Evolutionary conservation across 345 rosid species (phyloP).

Genomic region (Boechera divaricarpa): DNA sequence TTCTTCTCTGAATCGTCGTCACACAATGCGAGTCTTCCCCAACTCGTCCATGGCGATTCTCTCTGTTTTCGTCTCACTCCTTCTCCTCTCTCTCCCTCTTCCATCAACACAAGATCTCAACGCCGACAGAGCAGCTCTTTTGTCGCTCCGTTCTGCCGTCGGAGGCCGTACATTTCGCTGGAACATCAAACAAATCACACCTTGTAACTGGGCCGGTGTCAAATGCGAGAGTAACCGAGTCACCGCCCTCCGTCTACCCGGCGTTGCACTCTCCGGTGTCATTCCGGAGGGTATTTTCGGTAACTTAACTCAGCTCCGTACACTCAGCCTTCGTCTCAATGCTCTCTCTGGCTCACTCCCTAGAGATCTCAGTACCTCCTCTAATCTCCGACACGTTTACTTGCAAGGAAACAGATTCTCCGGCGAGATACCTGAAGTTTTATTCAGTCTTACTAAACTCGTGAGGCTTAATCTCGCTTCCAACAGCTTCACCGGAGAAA

Average conservation of each 20-base stretch:
- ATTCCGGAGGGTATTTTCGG: constrained; percentile 69
- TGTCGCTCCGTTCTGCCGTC: constrained; percentile 41
- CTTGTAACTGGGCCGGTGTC: constrained; percentile 46
- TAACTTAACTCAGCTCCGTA: constrained; percentile 70
- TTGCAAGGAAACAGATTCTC: constrained; percentile 82
- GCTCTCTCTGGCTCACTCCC: constrained; percentile 70
- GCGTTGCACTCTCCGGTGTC: constrained; percentile 67
- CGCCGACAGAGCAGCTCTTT: constrained; percentile 47
- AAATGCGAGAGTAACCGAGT: constrained; percentile 42
- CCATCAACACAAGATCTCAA: constrained; percentile 39
- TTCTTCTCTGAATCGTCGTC: constrained; percentile 17
- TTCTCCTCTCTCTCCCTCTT: constrained; percentile 41
- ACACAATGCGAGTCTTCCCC: constrained; percentile 30
- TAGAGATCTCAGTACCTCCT: constrained; percentile 60
- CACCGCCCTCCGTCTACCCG: constrained; percentile 71
- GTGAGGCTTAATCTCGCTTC: constrained; percentile 70
- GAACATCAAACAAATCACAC: constrained; percentile 36
- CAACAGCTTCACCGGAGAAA: constrained; percentile 68
- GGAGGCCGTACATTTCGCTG: constrained; percentile 43
- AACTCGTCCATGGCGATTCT: constrained; percentile 32
- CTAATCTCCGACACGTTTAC: constrained; percentile 65
- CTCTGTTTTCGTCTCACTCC: constrained; percentile 28
- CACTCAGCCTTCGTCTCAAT: constrained; percentile 82
- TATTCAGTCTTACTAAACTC: constrained; percentile 68
- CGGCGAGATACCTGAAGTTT: constrained; percentile 70